Percentiles rank a stretch among this genome's conserved stretches.
Conservation (phyloP, 306 rosid species). For the Datisca glomerata region DNA sequence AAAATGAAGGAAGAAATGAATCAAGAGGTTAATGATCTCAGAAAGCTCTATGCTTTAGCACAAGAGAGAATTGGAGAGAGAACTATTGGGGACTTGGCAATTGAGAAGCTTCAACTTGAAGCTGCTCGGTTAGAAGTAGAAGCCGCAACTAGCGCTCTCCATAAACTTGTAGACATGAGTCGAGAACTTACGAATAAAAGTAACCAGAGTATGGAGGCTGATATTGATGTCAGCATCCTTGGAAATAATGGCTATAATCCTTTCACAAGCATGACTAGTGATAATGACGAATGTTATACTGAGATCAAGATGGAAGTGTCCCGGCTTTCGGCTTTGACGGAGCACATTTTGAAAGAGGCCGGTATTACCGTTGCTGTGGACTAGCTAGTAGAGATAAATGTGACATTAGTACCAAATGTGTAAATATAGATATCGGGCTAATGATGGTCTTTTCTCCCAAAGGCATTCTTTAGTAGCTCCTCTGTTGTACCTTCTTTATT, state of each 20-base stretch:
- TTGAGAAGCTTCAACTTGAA: constrained; percentile 78
- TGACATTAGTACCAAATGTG: too few relatives aligned
- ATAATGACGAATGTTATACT: constrained; percentile 16
- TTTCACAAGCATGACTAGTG: constrained; percentile 3
- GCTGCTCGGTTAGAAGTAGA: constrained; percentile 67
- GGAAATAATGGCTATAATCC: constrained; percentile 8
- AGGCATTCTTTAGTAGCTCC: too few relatives aligned
- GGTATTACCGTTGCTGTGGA: constrained; percentile 28
- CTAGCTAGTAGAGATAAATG: too few relatives aligned
- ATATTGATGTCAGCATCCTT: constrained; percentile 13
- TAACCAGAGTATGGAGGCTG: constrained; percentile 30
- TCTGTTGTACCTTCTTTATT: too few relatives aligned
- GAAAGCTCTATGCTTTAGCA: constrained; percentile 41
- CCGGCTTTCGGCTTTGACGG: constrained; percentile 57
- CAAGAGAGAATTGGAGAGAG: constrained; percentile 44
- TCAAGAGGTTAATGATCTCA: constrained; percentile 46
- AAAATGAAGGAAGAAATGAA: constrained; percentile 31
- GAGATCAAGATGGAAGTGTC: constrained; percentile 43
- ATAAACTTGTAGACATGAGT: constrained; percentile 53
- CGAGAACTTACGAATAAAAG: constrained; percentile 45
- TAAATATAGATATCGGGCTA: too few relatives aligned
- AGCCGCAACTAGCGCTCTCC: constrained; percentile 74
- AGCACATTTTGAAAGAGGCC: constrained; percentile 62
- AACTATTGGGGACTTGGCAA: constrained; percentile 46
- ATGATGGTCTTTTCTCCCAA: too few relatives aligned